phyloP scores from a whole-genome alignment of 192 early-diverging fungal species.

The Entomortierella parvispora region DNA sequence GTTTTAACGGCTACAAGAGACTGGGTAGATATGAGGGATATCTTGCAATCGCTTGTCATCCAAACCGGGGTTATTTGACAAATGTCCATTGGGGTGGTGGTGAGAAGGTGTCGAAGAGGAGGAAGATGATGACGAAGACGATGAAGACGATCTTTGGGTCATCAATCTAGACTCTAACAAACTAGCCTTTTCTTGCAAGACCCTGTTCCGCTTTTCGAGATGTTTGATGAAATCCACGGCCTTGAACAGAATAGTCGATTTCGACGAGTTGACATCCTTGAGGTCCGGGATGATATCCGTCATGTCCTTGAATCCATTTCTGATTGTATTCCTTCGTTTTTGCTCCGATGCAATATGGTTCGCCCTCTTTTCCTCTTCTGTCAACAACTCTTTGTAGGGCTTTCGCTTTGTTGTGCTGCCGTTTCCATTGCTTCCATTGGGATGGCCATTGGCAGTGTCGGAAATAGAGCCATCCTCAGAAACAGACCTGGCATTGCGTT shows the following conservation, averaged over 20 bases:
- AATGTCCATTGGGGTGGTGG: background rate
- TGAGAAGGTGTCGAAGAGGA: constrained; percentile 5
- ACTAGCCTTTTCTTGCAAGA: constrained; percentile 55
- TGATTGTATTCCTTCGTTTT: constrained; percentile 78
- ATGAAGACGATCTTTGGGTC: background rate
- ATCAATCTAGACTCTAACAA: constrained; percentile 43
- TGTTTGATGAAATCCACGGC: constrained; percentile 73
- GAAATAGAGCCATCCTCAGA: constrained; percentile 25
- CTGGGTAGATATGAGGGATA: constrained; percentile 43
- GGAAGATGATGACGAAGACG: background rate
- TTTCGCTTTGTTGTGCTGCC: constrained; percentile 45
- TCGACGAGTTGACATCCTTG: constrained; percentile 69
- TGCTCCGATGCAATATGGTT: constrained; percentile 84
- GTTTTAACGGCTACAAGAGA: constrained; percentile 24
- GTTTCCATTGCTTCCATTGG: background rate
- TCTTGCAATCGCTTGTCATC: constrained; percentile 42
- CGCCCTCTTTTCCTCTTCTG: constrained; percentile 77
- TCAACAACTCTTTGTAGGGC: constrained; percentile 73
- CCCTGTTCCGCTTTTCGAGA: constrained; percentile 64
- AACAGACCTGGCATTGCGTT: constrained; percentile 14
- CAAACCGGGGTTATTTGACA: constrained; percentile 12
- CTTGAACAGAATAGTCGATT: constrained; percentile 74
- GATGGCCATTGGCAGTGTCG: constrained; percentile 1
- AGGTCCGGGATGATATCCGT: constrained; percentile 86
- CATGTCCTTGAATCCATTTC: constrained; percentile 89